Evolutionary conservation across 805 yeast genomes (phyloP).

Genomic region (Kazachstania taianensis): DNA sequence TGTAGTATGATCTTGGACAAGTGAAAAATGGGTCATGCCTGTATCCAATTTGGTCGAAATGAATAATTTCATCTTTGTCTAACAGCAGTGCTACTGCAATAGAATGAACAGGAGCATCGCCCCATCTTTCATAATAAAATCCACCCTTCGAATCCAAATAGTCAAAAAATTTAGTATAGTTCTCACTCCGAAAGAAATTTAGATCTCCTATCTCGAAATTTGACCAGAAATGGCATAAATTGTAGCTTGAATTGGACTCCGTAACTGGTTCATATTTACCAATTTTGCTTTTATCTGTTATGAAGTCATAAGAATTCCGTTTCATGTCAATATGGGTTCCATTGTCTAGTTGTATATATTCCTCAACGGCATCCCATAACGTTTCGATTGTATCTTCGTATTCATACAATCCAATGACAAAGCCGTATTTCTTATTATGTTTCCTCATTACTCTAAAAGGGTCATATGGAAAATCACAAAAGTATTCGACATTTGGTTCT

Average conservation of each 20-base stretch:
- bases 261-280: constrained; percentile 33
- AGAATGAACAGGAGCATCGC: constrained; percentile 89
- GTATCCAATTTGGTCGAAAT: constrained; percentile 77
- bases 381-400: constrained; percentile 80
- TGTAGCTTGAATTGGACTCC: constrained; percentile 45
- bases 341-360: constrained; percentile 43
- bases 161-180: constrained; percentile 52
- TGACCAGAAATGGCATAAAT: constrained; percentile 82
- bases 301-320: constrained; percentile 27
- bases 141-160: constrained; percentile 61
- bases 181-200: constrained; percentile 58
- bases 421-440: constrained; percentile 73
- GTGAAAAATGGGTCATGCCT: constrained; percentile 59
- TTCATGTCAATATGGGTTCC: constrained; percentile 33
- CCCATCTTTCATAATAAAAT: constrained; percentile 86
- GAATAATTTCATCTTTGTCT: constrained; percentile 52
- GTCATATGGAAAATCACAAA: constrained; percentile 77
- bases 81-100: constrained; percentile 55
- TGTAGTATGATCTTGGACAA: constrained; percentile 44
- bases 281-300: constrained; percentile 46
- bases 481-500: constrained; percentile 84
- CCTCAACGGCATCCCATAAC: constrained; percentile 67
- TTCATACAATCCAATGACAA: constrained; percentile 75
- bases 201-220: constrained; percentile 72
- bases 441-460: constrained; percentile 76